These are phyloP conservation scores for Melastoma malabathricum DNA, from an alignment of 345 rosid genomes.

Conservation along the genomic window DNA sequence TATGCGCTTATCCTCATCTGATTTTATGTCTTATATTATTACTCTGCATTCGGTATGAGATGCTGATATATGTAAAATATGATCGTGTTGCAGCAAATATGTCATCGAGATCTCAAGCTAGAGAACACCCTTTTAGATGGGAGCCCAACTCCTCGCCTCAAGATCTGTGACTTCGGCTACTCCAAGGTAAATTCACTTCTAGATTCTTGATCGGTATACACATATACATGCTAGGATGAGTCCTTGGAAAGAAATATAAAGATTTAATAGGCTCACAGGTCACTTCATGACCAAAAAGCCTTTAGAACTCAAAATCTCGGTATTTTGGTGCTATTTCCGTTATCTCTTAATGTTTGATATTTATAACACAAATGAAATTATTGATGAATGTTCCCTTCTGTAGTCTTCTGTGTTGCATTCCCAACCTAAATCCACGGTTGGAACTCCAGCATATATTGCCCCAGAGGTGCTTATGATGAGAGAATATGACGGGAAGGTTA, in stretches of 20 bases:
- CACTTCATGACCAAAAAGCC: too few relatives aligned
- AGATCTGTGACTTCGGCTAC: conserved; percentile 85
- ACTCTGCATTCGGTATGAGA: neutral
- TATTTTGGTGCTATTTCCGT: neutral
- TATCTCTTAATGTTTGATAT: neutral
- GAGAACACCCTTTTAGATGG: conserved; percentile 88
- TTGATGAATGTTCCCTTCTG: conserved; percentile 1
- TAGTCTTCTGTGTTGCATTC: conserved; percentile 82
- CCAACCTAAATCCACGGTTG: conserved; percentile 93
- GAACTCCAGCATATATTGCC: conserved; percentile 88
- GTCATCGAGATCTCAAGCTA: conserved; percentile 87
- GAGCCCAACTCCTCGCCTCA: conserved; percentile 58
- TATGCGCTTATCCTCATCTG: neutral
- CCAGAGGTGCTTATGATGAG: conserved; percentile 65
- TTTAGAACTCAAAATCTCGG: too few relatives aligned
- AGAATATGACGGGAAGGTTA: conserved; percentile 83
- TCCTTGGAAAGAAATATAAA: too few relatives aligned
- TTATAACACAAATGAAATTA: neutral
- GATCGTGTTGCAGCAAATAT: conserved; percentile 43
- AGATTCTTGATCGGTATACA: too few relatives aligned
- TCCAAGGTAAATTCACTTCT: conserved; percentile 38
- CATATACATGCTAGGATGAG: too few relatives aligned
- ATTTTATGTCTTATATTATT: neutral
- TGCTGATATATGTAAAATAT: neutral
- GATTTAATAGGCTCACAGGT: too few relatives aligned